phyloP scores from a whole-genome alignment of 805 yeast species.

The Yamadazyma laniorum region DNA sequence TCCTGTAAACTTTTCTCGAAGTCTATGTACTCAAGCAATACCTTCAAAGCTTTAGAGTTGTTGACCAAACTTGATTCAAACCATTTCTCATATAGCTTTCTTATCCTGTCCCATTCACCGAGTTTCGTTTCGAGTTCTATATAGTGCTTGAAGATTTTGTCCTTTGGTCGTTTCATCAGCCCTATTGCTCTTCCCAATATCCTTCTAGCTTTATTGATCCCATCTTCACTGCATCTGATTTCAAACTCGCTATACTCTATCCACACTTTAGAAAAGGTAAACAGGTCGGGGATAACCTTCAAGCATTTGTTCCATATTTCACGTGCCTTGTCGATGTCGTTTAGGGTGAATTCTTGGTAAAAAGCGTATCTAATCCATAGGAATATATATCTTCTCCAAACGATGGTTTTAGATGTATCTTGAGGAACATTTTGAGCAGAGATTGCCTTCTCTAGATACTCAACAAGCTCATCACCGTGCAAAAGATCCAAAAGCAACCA shows the following conservation, averaged over 20 bases:
- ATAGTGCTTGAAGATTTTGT: slow-evolving; percentile 59
- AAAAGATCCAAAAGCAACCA: slow-evolving; percentile 65
- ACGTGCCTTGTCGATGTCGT: slow-evolving; percentile 48
- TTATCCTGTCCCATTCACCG: slow-evolving; percentile 77
- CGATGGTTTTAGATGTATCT: slow-evolving; percentile 26
- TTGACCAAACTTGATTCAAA: slow-evolving; percentile 37
- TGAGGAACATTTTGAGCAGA: slow-evolving; percentile 29
- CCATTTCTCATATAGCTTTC: slow-evolving; percentile 68
- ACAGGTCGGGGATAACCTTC: slow-evolving; percentile 48
- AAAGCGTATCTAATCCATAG: slow-evolving; percentile 68
- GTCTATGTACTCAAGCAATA: slow-evolving; percentile 49
- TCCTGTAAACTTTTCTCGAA: slow-evolving; percentile 73
- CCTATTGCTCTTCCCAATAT: slow-evolving; percentile 75
- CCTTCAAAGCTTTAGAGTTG: slow-evolving; percentile 47
- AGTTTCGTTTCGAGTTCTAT: slow-evolving; percentile 63
- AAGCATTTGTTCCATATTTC: slow-evolving; percentile 50
- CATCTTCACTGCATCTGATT: slow-evolving; percentile 49
- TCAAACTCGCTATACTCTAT: slow-evolving; percentile 67
- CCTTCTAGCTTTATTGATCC: slow-evolving; percentile 55
- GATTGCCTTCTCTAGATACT: slow-evolving; percentile 46
- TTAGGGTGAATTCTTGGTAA: slow-evolving; percentile 53
- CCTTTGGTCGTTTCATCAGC: slow-evolving; percentile 34
- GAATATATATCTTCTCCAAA: slow-evolving; percentile 70
- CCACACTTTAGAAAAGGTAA: slow-evolving; percentile 79
- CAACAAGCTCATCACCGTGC: slow-evolving; percentile 31